These are phyloP conservation scores for Microascus cirrosus DNA, from an alignment of 2,329 filamentous ascomycete species.

Conservation along the genomic window DNA sequence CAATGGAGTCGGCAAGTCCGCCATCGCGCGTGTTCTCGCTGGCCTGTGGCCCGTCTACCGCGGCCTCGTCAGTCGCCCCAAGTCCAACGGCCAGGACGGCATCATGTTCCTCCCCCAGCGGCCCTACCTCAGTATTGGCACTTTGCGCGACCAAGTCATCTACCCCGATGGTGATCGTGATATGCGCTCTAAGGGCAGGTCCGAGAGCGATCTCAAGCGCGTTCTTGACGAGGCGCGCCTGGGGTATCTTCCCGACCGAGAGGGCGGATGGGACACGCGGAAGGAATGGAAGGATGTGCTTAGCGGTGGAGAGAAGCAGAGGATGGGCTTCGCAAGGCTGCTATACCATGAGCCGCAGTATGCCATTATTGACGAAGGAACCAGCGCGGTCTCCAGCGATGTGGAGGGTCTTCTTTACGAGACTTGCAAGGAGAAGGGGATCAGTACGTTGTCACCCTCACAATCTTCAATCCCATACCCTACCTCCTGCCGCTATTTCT, in stretches of 20 bases:
- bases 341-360: constrained; percentile 93
- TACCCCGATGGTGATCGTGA: constrained; percentile 93
- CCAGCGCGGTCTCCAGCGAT: constrained; percentile 85
- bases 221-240: constrained; percentile 76
- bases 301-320: constrained; percentile 94
- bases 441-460: constrained; percentile 51
- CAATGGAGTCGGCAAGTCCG: constrained; percentile 89
- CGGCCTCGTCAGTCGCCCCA: constrained; percentile 79
- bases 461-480: background rate
- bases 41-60: constrained; percentile 95
- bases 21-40: constrained; percentile 76
- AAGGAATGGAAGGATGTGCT: constrained; percentile 99
- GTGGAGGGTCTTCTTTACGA: constrained; percentile 93
- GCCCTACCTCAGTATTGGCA: constrained; percentile 85
- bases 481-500: constrained; percentile 5
- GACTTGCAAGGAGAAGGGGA: constrained; percentile 81
- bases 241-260: constrained; percentile 80
- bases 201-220: constrained; percentile 65
- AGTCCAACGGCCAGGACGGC: constrained; percentile 69
- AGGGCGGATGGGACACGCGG: constrained; percentile 91
- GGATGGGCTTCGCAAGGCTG: constrained; percentile 81
- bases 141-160: constrained; percentile 91
- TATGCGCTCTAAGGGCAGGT: constrained; percentile 72
- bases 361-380: constrained; percentile 91
- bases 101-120: constrained; percentile 98